Conservation (phyloP, 306 rosid species). For the Rosa lucieae region DNA sequence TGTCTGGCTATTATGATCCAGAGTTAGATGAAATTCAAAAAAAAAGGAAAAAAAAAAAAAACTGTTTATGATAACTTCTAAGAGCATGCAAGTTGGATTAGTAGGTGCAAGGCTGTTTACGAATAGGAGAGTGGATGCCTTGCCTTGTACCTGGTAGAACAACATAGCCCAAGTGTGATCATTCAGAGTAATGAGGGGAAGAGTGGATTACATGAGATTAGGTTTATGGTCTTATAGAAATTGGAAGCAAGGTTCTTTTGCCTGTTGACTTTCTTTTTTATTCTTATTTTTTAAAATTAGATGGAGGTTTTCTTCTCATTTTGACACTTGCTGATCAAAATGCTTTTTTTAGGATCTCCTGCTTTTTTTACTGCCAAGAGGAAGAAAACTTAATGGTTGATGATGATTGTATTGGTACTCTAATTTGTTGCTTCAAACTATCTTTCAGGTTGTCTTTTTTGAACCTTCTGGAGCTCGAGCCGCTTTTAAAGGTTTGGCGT, state of each 20-base stretch:
- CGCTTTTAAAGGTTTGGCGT: slow-evolving; percentile 83
- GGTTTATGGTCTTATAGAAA: neutral
- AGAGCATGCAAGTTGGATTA: neutral
- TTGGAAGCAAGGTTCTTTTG: neutral
- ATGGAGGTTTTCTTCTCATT: neutral
- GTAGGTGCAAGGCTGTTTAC: neutral
- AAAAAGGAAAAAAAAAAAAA: neutral
- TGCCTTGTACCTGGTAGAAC: neutral
- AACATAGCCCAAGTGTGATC: neutral
- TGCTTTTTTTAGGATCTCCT: neutral
- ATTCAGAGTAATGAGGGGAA: neutral
- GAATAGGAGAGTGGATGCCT: neutral
- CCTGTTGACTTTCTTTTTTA: neutral
- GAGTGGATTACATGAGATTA: neutral
- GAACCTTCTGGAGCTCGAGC: slow-evolving; percentile 81
- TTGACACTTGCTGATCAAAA: slow-evolving; percentile 2
- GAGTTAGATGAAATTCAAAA: neutral
- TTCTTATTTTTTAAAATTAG: neutral
- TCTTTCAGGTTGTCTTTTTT: slow-evolving; percentile 76
- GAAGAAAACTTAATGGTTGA: neutral
- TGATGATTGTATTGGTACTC: slow-evolving; percentile 9
- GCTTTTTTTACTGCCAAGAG: slow-evolving; percentile 4
- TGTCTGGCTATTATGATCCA: neutral
- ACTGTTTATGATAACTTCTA: neutral
- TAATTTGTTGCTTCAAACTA: slow-evolving; percentile 29